Evolutionary conservation across 305 asterid species (phyloP), one percentile per base, ranked within the genome.

Genomic region (Fraxinus velutina): DNA sequence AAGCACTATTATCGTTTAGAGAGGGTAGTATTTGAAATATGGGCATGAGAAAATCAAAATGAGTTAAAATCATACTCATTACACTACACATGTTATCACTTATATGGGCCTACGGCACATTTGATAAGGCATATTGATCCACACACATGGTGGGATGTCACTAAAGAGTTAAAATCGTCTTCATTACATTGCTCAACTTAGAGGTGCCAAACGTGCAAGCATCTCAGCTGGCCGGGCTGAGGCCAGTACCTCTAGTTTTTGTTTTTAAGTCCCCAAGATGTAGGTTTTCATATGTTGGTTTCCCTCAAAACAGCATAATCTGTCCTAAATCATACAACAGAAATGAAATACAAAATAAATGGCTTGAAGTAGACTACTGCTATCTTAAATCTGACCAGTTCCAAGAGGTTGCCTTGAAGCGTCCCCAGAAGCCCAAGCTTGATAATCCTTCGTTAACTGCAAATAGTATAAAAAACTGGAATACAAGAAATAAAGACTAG

Each of bases 381-480:
- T 10, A 30, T 81, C 78, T 89, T 79, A 93, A 83, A 94, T 92
- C 89, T 92, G 86, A 77, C 97, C 97, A 13, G 97, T 92, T 76
- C 97, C 98, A 44, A 92, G 93, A 79, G 98, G 93, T 89, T 93
- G 97, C 88, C 98, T 90, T 32, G 97, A 90, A 71, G 90, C 76
- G 88, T 94, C 98, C 39, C 98, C 98, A 5, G 97, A 88, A 73
- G 97, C 98, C 98, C 98, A 92, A 75, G 97, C 97, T 85, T 92
- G 86, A 68, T 94, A 92, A 80, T 94, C 98, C 92, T 91, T 94
- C 86, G 83, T 90, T 64, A 94, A 88, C 98, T 94, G 90, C 88
- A 86, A 82, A 39, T 39, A 19, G 73, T 24, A 17, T 62, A 30
- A 75, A 79, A 33, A 37, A 70, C 64, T 60, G 74, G 13, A 22